Conservation (phyloP, 1,139 yeast species). For the Sugiyamaella japonica region DNA sequence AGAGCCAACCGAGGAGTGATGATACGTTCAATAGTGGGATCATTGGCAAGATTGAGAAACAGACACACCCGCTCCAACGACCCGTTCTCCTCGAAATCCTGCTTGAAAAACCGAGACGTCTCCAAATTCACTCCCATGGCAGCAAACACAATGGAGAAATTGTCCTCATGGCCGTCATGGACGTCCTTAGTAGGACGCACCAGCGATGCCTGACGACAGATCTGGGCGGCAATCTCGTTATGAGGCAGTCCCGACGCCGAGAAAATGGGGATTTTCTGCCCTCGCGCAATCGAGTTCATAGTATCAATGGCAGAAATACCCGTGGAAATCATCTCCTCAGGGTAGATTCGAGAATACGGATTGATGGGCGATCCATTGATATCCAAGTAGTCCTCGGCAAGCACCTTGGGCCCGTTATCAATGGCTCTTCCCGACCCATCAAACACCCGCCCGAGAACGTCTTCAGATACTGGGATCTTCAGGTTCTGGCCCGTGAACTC, state of each 20-base stretch:
- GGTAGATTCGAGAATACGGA: constrained; percentile 97
- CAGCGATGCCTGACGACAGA: constrained; percentile 98
- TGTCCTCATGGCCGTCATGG: constrained; percentile 99
- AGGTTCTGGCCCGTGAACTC: constrained; percentile 95
- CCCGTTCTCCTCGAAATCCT: constrained; percentile 98
- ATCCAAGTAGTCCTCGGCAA: constrained; percentile 97
- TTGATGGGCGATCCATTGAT: constrained; percentile 98
- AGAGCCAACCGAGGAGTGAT: constrained; percentile 99
- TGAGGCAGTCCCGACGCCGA: constrained; percentile 99
- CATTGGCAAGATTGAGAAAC: constrained; percentile 96
- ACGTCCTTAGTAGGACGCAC: constrained; percentile 99
- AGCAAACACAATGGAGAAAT: constrained; percentile 97
- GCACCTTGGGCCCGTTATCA: constrained; percentile 96
- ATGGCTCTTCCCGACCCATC: constrained; percentile 99
- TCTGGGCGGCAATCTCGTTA: constrained; percentile 99
- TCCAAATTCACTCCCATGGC: constrained; percentile 97
- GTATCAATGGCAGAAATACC: constrained; percentile 98
- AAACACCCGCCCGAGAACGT: constrained; percentile 94
- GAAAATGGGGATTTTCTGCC: constrained; percentile 98
- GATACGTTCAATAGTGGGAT: constrained; percentile 98
- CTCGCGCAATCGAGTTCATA: constrained; percentile 99
- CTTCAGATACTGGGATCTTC: constrained; percentile 95
- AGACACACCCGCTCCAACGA: constrained; percentile 96
- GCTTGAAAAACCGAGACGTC: constrained; percentile 92
- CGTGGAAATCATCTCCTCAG: constrained; percentile 99